These are phyloP conservation scores for Chlorella vulgaris DNA, from an alignment of 139 green algal species.

Conservation along the genomic window DNA sequence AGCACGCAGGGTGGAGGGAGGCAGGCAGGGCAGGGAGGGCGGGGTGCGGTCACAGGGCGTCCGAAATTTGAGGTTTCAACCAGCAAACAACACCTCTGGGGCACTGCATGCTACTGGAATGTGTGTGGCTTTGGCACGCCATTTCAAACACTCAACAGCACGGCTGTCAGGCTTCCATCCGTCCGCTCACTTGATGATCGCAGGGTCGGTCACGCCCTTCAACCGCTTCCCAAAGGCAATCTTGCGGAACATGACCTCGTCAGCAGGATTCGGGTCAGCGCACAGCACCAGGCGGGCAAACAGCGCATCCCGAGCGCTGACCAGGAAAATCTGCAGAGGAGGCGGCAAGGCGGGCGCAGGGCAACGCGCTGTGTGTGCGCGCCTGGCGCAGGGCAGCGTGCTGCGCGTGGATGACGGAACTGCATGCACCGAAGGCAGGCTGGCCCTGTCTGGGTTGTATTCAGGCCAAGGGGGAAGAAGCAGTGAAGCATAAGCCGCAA, in stretches of 20 bases:
- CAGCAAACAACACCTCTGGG: no score
- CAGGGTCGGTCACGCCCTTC: background rate
- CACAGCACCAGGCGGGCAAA: conserved; percentile 67
- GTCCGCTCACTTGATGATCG: conserved; percentile 4
- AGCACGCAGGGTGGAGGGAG: background rate
- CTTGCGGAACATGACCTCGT: conserved; percentile 46
- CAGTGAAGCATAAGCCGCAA: no score
- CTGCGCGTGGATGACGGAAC: no score
- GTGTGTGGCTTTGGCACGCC: no score
- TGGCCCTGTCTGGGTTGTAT: no score
- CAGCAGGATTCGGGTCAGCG: conserved; percentile 38
- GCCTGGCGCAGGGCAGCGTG: no score
- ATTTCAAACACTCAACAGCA: background rate
- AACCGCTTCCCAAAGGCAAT: conserved; percentile 63
- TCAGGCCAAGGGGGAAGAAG: background rate
- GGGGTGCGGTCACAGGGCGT: background rate
- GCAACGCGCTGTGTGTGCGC: background rate
- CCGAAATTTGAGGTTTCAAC: background rate
- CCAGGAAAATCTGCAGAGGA: conserved; percentile 45
- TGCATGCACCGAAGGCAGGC: no score
- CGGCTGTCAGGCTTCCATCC: background rate
- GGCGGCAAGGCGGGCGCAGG: background rate
- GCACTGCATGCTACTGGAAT: no score
- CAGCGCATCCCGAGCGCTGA: conserved; percentile 72
- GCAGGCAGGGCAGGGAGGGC: background rate